A percentile compares a stretch with the other conserved stretches of the same genome.
These are phyloP conservation scores for Pseudogymnoascus sp. DNA, from an alignment of 2,329 filamentous ascomycete genomes.

Conservation along the genomic window DNA sequence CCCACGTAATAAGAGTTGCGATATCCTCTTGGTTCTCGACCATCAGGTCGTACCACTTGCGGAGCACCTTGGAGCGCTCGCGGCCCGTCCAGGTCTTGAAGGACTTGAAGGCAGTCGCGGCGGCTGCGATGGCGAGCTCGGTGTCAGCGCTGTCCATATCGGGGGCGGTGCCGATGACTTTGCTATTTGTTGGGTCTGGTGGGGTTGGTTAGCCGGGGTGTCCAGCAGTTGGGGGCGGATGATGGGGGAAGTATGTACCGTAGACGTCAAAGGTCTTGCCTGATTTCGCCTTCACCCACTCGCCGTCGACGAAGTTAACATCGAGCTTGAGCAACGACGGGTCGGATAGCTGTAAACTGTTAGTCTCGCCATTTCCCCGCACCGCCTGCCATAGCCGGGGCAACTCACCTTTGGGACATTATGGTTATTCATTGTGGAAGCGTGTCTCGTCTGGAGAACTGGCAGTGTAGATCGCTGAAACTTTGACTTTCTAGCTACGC, in stretches of 20 bases:
- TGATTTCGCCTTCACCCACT: constrained; percentile 81
- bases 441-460: constrained; percentile 8
- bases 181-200: constrained; percentile 74
- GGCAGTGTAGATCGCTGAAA: constrained; percentile 14
- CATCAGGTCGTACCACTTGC: constrained; percentile 78
- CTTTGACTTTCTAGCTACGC: neutral
- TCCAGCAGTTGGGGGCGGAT: neutral
- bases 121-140: constrained; percentile 75
- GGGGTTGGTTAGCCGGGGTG: neutral
- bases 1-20: constrained; percentile 77
- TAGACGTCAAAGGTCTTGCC: constrained; percentile 87
- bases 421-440: constrained; percentile 15
- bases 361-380: constrained; percentile 2
- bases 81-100: constrained; percentile 69
- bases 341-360: constrained; percentile 58
- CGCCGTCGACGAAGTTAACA: constrained; percentile 78
- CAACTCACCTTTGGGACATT: constrained; percentile 13
- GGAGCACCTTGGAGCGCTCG: constrained; percentile 65
- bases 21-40: constrained; percentile 73
- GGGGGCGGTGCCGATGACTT: constrained; percentile 74
- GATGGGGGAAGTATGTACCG: constrained; percentile 40
- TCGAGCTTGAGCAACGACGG: constrained; percentile 78
- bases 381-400: neutral
- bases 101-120: constrained; percentile 64
- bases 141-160: constrained; percentile 78